phyloP scores from a whole-genome alignment of 306 rosid species.

The Coriaria nepalensis region DNA sequence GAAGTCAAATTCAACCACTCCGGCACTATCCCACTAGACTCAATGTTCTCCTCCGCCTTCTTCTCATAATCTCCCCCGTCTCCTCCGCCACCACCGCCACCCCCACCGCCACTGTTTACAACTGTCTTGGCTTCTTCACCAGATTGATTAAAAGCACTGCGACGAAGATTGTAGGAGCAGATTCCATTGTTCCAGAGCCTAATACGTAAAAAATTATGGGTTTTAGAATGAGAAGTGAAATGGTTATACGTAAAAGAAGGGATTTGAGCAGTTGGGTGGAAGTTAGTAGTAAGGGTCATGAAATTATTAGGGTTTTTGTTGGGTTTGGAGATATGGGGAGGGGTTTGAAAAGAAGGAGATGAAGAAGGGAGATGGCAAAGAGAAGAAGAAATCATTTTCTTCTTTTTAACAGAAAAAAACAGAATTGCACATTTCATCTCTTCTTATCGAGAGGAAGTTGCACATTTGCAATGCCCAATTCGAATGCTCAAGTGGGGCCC shows the following conservation, averaged over 20 bases:
- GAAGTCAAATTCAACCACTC: constrained; percentile 68
- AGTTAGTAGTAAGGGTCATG: constrained; percentile 10
- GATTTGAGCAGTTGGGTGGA: constrained; percentile 10
- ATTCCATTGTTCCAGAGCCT: constrained; percentile 13
- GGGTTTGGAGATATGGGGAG: constrained; percentile 28
- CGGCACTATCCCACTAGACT: constrained; percentile 29
- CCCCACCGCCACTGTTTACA: constrained; percentile 25
- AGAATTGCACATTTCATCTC: too few relatives aligned
- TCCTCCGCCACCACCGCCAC: constrained; percentile 32
- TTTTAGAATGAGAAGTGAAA: constrained; percentile 9
- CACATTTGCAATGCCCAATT: too few relatives aligned
- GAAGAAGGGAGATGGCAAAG: constrained; percentile 27
- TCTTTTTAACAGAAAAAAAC: not conserved
- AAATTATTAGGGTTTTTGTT: constrained; percentile 8
- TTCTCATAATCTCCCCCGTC: constrained; percentile 25
- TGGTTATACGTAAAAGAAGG: not conserved
- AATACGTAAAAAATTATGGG: constrained; percentile 5
- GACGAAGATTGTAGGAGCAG: constrained; percentile 20
- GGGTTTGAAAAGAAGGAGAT: constrained; percentile 32
- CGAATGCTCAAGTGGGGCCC: too few relatives aligned
- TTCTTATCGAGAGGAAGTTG: too few relatives aligned
- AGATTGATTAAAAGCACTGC: constrained; percentile 36
- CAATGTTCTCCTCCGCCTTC: constrained; percentile 37
- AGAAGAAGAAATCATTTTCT: constrained; percentile 55
- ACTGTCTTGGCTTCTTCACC: constrained; percentile 34